Base-by-base conservation (phyloP, 2,329 filamentous ascomycete genomes). In the Phialophora expanda region DNA sequence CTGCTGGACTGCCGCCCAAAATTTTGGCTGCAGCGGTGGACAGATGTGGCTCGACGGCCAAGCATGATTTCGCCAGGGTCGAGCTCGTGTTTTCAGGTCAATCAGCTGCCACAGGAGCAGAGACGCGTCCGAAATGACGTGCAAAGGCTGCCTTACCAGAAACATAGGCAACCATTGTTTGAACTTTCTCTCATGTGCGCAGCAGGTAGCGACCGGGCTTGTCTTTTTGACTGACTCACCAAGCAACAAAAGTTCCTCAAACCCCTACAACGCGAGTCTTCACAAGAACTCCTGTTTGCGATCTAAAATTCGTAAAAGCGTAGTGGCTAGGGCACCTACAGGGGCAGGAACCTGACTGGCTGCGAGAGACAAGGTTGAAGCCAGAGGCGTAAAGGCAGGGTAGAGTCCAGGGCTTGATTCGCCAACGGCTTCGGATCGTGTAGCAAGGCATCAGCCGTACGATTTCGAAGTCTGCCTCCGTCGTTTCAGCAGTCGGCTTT, bases 161-260 rank as follows among this genome's bases (percentile, higher is more conserved):
- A 20, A 1, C 20, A 51, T 51, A 11, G 20, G 9, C 20, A 28
- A 51, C 20, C 48, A 51, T 51, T 12, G 44, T 51, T 24, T 22
- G 3, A 4, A 14, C 48, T 51, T 14, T 14, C 48, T 51, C 20
- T n/a, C 6, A n/a, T 26, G 9, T 28, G 3, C 22, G 14, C 38
- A 44, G 17, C 1, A 41, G 2, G 38, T 3, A 6, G 17, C 5
- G 17, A 44, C 17, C 38, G 17, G 17, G 17, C 14, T n/a, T n/a
- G 17, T 44, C 38, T 8, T 51, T 17, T 12, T 26, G 9, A 51
- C 14, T 51, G 20, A 26, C 20, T 51, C 48, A 51, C 48, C 48
- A 51, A 51, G 48, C 22, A 51, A 12, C 48, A 51, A 51, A 51
- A 28, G 48, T 51, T 51, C 48, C 48, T 28, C 48, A 44, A 44